Base-by-base conservation (phyloP, 2,329 filamentous ascomycete genomes). In the Aspergillus sp. region DNA sequence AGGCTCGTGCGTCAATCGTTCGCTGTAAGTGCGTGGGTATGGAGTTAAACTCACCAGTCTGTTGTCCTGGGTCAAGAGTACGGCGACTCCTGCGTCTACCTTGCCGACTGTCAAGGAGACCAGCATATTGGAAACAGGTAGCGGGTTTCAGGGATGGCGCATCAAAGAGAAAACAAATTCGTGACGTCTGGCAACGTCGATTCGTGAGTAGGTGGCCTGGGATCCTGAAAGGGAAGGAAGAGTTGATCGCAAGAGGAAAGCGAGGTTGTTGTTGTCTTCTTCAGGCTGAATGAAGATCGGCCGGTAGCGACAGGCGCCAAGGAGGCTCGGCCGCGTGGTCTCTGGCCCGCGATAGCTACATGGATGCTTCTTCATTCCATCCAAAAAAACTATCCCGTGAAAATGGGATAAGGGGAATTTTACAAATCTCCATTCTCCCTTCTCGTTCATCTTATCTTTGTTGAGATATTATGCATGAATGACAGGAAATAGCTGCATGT, bases 71-170 rank as follows among this genome's bases (percentile, higher is more conserved):
- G 95, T 99, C 73, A 99, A 82, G 58, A 99, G 89, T 64, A 99
- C 95, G 53, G 95, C 96, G 75, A 99, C 94, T 79, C 95, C 95
- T 72, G 95, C 95, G 80, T 99, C 95, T 80, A 99, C 95, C 83
- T 99, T 99, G 83, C 95, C 95, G 79, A 99, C 95, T 54, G 94
- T 98, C 75, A 99, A 85, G 68, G 95, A 98, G 80, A 99, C 91
- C 74, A 98, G 85, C 95, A 99, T 98, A 54, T 76, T 84, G 67
- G 59, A 38, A 13, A 21, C 25, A 55, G 43, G 47, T 25, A 48
- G 36, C 48, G 25, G n/a, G 17, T 10, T 2, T 50, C 47, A 50
- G 25, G 25, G 25, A 50, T 50, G 15, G n/a, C 30, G 28, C 61
- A 61, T 57, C 47, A 56, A 65, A 30, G 32, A 52, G 48, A 15